Evolutionary conservation across 495 filamentous ascomycete species (phyloP).

Genomic region (Penicillium verhagenii): DNA sequence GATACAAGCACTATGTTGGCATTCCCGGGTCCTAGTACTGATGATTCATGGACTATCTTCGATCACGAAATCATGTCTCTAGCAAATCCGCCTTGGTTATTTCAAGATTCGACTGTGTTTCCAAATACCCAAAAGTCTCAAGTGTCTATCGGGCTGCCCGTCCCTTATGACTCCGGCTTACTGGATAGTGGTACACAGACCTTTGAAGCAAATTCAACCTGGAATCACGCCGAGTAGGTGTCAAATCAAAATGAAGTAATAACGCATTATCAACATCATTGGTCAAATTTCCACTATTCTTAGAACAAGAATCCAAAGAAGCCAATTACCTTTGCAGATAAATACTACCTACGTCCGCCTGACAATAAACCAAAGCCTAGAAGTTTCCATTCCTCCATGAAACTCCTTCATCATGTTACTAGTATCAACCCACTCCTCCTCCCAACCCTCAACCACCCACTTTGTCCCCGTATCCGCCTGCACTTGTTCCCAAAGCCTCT

Average conservation of each 20-base stretch:
- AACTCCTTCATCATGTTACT: constrained; percentile 12
- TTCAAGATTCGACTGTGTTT: constrained; percentile 19
- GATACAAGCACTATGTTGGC: constrained; percentile 24
- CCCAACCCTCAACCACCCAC: constrained; percentile 39
- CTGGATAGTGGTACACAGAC: not conserved
- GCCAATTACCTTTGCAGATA: not conserved
- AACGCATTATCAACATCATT: too few species aligned
- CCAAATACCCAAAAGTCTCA: constrained; percentile 4
- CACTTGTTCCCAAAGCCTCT: constrained; percentile 51
- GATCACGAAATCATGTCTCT: constrained; percentile 40
- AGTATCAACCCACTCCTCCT: constrained; percentile 17
- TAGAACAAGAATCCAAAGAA: too few species aligned
- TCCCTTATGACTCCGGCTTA: constrained; percentile 12
- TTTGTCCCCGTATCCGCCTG: constrained; percentile 43
- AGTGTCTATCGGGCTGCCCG: not conserved
- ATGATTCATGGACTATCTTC: constrained; percentile 41
- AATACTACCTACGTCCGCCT: constrained; percentile 8
- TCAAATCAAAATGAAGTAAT: too few species aligned
- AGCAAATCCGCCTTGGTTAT: constrained; percentile 32
- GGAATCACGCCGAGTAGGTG: not conserved
- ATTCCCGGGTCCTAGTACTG: constrained; percentile 19
- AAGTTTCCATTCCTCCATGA: constrained; percentile 15
- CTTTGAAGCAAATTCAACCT: constrained; percentile 13
- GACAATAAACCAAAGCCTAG: constrained; percentile 21
- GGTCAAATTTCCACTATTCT: too few species aligned